Base-by-base conservation (phyloP, 2,329 filamentous ascomycete genomes). In the Pseudogymnoascus sp. region DNA sequence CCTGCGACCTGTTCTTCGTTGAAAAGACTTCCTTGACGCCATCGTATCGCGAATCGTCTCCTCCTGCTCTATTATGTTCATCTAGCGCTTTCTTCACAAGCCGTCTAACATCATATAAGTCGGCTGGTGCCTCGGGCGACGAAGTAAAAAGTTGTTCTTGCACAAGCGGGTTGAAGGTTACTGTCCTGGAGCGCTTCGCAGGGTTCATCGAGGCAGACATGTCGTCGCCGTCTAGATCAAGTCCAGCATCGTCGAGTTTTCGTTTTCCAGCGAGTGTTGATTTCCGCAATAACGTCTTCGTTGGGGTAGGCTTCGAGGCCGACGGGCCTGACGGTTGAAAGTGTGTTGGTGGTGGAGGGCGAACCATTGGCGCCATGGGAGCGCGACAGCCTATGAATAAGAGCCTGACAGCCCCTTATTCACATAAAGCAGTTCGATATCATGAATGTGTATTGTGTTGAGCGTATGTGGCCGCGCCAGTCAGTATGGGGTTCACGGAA, bases 31-130 rank as follows among this genome's bases (percentile, higher is more conserved):
- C 80, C 70, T 86, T 85, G 59, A 86, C 72, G 28, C 78, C 78
- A 66, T 85, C 80, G 72, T 86, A 86, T 43, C 82, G 82, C 64
- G 83, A 81, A 64, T 84, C 81, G 60, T 84, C 81, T 38, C 82
- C 83, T 38, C 59, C 59, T 1, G 59, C 6, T 41, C 35, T 38
- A 26, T 40, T 60, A 10, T 60, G 35, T 14, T 60, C 59, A 40
- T 60, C 59, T 31, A 61, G 19, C 16, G 60, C 60, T 61, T 43
- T 43, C 26, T 10, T 61, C 14, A 60, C 59, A 26, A 40, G 24
- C 6, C 59, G 26, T 31, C 59, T 60, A 3, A 41, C 38, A 40
- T 60, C 59, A n/a, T 40, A 38, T 40, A 41, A 26, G 26, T 40
- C 35, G 22, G 59, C 28, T 31, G 59, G 59, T 60, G 59, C 5